Percentiles rank a stretch among this genome's conserved stretches.
These are phyloP conservation scores for Amphirosellinia nigrospora DNA, from an alignment of 495 filamentous ascomycete species.

Conservation along the genomic window DNA sequence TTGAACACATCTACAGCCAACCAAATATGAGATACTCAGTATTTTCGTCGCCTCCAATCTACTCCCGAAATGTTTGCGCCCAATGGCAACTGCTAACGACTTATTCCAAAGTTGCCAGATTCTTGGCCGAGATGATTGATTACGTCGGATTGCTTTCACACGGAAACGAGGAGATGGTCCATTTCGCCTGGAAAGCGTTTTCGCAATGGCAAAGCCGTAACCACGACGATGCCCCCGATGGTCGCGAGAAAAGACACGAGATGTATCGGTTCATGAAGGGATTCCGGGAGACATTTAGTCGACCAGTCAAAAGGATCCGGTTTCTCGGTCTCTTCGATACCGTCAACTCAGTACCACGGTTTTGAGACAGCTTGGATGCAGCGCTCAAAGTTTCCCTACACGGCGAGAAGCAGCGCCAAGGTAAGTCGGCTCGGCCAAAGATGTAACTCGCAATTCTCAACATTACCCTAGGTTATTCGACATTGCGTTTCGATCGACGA, in stretches of 20 bases:
- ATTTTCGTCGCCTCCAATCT: background rate
- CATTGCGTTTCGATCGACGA: slow-evolving; percentile 84
- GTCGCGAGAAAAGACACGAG: slow-evolving; percentile 58
- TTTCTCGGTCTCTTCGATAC: slow-evolving; percentile 77
- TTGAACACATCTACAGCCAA: background rate
- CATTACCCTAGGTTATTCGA: slow-evolving; percentile 52
- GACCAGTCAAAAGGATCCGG: slow-evolving; percentile 73
- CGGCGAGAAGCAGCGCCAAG: slow-evolving; percentile 75
- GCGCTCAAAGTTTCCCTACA: slow-evolving; percentile 81
- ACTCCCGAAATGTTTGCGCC: background rate
- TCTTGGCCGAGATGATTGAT: slow-evolving; percentile 86
- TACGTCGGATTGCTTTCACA: slow-evolving; percentile 78
- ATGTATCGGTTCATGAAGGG: slow-evolving; percentile 80
- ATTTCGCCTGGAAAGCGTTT: slow-evolving; percentile 89
- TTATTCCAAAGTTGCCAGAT: slow-evolving; percentile 66
- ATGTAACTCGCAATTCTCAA: slow-evolving; percentile 58
- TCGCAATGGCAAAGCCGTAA: slow-evolving; percentile 79
- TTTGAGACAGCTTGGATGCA: slow-evolving; percentile 90
- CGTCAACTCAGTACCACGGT: slow-evolving; percentile 80
- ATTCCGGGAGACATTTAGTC: slow-evolving; percentile 84
- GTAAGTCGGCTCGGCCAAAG: slow-evolving; percentile 47
- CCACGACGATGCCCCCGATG: slow-evolving; percentile 60
- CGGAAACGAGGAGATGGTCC: slow-evolving; percentile 87
- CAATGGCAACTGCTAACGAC: background rate
- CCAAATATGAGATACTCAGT: background rate